Evolutionary conservation across 257 asterid genomes (phyloP).

Genomic region (Penstemon newberryi): DNA sequence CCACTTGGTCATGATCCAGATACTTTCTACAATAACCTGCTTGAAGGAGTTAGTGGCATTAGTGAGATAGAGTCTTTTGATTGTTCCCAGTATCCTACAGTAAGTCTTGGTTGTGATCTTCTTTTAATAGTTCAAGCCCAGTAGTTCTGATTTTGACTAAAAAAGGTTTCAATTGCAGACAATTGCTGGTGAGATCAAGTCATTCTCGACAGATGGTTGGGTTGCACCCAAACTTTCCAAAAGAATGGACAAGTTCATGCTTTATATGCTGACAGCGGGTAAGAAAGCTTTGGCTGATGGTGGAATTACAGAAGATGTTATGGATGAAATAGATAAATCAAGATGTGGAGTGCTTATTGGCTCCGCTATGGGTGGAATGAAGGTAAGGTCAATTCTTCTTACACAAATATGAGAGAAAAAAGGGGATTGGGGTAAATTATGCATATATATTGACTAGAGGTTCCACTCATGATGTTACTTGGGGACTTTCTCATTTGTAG

Average conservation of each 20-base stretch:
- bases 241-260: constrained; percentile 96
- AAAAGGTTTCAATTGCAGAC: constrained; percentile 49
- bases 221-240: constrained; percentile 90
- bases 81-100: constrained; percentile 84
- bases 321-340: constrained; percentile 70
- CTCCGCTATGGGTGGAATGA: constrained; percentile 97
- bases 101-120: constrained; percentile 39
- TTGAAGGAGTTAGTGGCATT: constrained; percentile 87
- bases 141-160: constrained; percentile 29
- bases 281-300: constrained; percentile 91
- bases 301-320: constrained; percentile 73
- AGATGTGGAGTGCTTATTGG: constrained; percentile 91
- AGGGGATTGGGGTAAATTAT: constrained; percentile 1
- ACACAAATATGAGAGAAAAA: neutral
- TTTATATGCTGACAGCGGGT: constrained; percentile 94
- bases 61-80: constrained; percentile 89
- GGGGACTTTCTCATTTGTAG: constrained; percentile 1
- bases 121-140: constrained; percentile 19
- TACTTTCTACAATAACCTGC: constrained; percentile 77
- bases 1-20: constrained; percentile 81
- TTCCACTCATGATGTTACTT: neutral
- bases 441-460: constrained; percentile 13
- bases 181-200: constrained; percentile 97
- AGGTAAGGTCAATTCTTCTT: constrained; percentile 46
- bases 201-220: constrained; percentile 88